Evolutionary conservation across 2,329 filamentous ascomycete species (phyloP), one percentile per base, ranked within the genome.

Genomic region (Fusarium liriodendri): DNA sequence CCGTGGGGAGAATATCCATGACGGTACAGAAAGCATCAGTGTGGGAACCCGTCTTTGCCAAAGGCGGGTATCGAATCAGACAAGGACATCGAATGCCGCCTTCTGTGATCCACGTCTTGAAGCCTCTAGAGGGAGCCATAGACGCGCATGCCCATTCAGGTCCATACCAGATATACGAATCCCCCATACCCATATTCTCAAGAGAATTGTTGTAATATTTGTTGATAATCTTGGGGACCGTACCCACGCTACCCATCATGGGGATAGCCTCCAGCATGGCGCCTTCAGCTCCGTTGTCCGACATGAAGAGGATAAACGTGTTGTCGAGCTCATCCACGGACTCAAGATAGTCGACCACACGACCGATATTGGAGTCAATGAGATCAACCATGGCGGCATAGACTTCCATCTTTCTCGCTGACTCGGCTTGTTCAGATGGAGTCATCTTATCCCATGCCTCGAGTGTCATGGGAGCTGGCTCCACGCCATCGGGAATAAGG

Each of bases 81-180:
- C 72, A 73, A 13, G 72, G 72, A 6, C 70, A 73, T 27, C 72
- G 55, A 20, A 75, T 75, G 13, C 73, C 73, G 7, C 73, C 73
- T 78, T 83, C 78, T 75, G 83, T 33, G 78, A 71, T 70, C 66
- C 64, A 72, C 2, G 66, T 66, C 8, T 79, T 75, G 57, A 87
- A 86, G 59, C 87, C 83, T 27, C 81, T 69, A 10, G 77, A 80
- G 2, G 83, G 83, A 1, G 82, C 82, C 11, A 81, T 84, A 5
- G 81, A 79, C 0, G 82, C 82, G 27, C 80, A 79, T 2, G 88
- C 88, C 88, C 88, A 90, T 20, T 86, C 84, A 5, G 86, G 87
- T 1, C 89, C 89, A 71, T 91, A 91, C 89, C 89, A 91, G 69
- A 90, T 87, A 75, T 89, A 91, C 1, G 85, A 88, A 76, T 90